phyloP scores from a whole-genome alignment of 2,329 filamentous ascomycete species.

The Chaetomiaceae sp. region DNA sequence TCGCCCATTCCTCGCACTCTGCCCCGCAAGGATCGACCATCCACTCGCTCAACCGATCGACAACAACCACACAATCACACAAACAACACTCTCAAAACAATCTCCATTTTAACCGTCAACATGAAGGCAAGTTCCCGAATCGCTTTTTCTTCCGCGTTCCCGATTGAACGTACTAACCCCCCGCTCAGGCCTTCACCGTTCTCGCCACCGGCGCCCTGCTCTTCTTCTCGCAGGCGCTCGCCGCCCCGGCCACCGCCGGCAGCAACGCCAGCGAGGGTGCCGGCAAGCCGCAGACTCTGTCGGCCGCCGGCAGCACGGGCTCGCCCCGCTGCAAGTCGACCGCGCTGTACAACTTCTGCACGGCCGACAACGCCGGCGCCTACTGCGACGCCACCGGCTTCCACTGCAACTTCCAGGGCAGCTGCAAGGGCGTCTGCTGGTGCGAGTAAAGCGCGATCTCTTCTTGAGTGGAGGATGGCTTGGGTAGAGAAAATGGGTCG shows the following conservation, averaged over 20 bases:
- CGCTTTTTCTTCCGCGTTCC: background rate
- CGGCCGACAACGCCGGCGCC: slow-evolving; percentile 10
- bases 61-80: background rate
- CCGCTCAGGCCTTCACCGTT: slow-evolving; percentile 8
- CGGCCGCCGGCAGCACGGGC: slow-evolving; percentile 6
- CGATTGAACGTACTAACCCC: background rate
- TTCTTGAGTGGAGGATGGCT: too few relatives aligned
- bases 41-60: background rate
- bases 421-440: slow-evolving; percentile 15
- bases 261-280: background rate
- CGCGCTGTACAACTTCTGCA: slow-evolving; percentile 14
- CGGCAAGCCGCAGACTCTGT: background rate
- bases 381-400: slow-evolving; percentile 19
- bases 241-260: background rate
- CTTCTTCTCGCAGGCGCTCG: slow-evolving; percentile 5
- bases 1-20: too few relatives aligned
- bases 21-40: too few relatives aligned
- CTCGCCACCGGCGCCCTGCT: slow-evolving; percentile 1
- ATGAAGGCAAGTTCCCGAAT: slow-evolving; percentile 13
- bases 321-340: slow-evolving; percentile 15
- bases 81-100: background rate
- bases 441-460: slow-evolving; percentile 18
- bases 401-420: slow-evolving; percentile 15
- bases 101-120: background rate
- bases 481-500: too few relatives aligned